Conservation (phyloP, 805 yeast genomes). For the Komagataella populi region DNA sequence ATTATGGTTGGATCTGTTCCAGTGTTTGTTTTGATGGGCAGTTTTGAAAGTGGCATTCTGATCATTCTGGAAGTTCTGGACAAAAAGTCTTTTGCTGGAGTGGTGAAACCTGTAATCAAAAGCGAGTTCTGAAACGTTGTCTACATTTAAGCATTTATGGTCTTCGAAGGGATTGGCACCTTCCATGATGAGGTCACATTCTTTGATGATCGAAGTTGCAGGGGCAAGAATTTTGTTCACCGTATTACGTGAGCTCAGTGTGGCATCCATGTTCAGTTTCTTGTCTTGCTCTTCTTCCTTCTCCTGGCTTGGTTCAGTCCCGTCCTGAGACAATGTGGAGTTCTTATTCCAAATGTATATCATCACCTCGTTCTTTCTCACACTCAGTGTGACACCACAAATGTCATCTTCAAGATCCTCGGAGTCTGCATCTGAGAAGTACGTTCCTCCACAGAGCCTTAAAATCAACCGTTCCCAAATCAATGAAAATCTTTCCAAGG, state of each 20-base stretch:
- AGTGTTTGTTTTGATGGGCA: background rate
- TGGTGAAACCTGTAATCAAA: conserved; percentile 1
- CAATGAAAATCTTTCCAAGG: conserved; percentile 10
- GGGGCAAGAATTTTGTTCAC: conserved; percentile 24
- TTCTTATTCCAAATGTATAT: conserved; percentile 52
- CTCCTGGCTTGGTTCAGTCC: conserved; percentile 10
- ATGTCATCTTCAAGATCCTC: conserved; percentile 32
- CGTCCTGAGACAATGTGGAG: conserved; percentile 16
- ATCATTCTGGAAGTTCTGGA: background rate
- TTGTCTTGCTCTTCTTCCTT: conserved; percentile 10
- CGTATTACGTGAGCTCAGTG: background rate
- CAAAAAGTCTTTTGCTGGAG: background rate
- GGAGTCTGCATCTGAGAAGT: conserved; percentile 18
- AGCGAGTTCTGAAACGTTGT: background rate
- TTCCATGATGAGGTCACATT: conserved; percentile 28
- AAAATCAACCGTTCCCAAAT: conserved; percentile 46
- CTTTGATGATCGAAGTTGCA: conserved; percentile 29
- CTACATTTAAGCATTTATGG: background rate
- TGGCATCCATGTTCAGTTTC: conserved; percentile 1
- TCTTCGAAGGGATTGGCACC: conserved; percentile 15
- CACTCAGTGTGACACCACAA: conserved; percentile 45
- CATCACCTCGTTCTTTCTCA: conserved; percentile 45
- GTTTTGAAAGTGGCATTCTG: background rate
- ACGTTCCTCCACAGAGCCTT: conserved; percentile 34
- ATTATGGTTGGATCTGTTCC: background rate